Conservation (phyloP, 805 yeast genomes). For the Yarrowia sp. region DNA sequence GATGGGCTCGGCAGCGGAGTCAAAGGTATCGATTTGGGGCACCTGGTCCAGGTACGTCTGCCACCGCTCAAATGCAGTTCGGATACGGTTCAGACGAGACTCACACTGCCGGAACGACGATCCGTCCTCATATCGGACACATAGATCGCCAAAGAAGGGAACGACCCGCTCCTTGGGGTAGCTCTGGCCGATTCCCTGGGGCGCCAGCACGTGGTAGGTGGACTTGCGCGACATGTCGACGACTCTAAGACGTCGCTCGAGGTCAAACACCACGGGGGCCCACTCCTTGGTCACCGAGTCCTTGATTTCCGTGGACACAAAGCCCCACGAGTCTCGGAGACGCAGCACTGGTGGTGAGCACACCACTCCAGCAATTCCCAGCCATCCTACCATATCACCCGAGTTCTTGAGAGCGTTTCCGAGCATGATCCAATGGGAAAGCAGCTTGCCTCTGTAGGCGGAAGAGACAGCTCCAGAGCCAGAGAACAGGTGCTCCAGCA, state of each 20-base stretch:
- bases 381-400: slow-evolving; percentile 96
- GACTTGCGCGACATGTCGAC: slow-evolving; percentile 63
- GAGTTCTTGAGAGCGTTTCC: slow-evolving; percentile 77
- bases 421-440: slow-evolving; percentile 84
- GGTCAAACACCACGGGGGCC: slow-evolving; percentile 91
- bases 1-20: slow-evolving; percentile 46
- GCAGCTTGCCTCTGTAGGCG: slow-evolving; percentile 60
- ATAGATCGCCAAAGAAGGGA: slow-evolving; percentile 89
- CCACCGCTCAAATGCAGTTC: slow-evolving; percentile 83
- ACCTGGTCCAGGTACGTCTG: slow-evolving; percentile 66
- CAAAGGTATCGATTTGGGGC: slow-evolving; percentile 53
- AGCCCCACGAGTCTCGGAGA: slow-evolving; percentile 74
- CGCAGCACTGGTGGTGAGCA: slow-evolving; percentile 85
- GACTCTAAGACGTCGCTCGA: slow-evolving; percentile 74
- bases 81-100: slow-evolving; percentile 68
- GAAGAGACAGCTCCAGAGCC: slow-evolving; percentile 41
- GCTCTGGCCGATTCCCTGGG: slow-evolving; percentile 81
- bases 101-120: slow-evolving; percentile 63
- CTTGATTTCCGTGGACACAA: slow-evolving; percentile 64
- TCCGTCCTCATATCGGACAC: slow-evolving; percentile 56
- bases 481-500: slow-evolving; percentile 72
- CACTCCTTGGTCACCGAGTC: slow-evolving; percentile 76
- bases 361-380: slow-evolving; percentile 82
- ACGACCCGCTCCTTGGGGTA: slow-evolving; percentile 80
- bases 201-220: slow-evolving; percentile 78